Base-by-base conservation (phyloP, 441 rosid species). In the Populus trichocarpa region DNA sequence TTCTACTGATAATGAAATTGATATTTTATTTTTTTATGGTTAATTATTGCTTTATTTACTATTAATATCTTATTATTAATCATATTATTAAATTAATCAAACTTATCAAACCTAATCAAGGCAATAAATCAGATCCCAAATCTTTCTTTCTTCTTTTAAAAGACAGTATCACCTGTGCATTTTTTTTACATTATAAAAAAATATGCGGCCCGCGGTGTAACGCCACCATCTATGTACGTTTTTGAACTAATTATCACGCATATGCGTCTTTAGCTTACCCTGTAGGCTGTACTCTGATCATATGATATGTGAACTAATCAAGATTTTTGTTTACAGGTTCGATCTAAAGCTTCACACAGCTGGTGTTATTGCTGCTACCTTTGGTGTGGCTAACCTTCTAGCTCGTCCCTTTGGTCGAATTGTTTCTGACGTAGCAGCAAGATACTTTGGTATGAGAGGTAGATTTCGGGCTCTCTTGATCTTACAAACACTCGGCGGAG, bases 321-420 rank as follows among this genome's bases (percentile, higher is more conserved):
- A 7, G 50, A 26, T 20, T 46, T 12, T 28, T 26, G 22, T 11
- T 42, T 30, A 33, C 84, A 90, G 96, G 81, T 93, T 93, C 35
- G 75, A 93, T 79, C 89, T 91, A 14, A 88, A 91, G 75, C 93
- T 93, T 16, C 96, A 84, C 68, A 84, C 90, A 0, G 98, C 93
- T 0, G 93, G 98, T 73, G 76, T 86, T 6, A 89, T 92, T 16
- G 95, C 94, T 0, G 95, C 98, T 16, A 77, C 90, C 18, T 90
- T 93, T 67, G 97, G 97, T 8, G 89, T 90, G 97, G 95, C 94
- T 12, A 90, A 90, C 77, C 5, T 93, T 16, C 38, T 88, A 5
- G 92, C 98, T 2, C 92, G 97, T 20, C 95, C 98, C 11, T 86
- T 90, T 0, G 97, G 98, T 1, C 95, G 94, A 1, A 88, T 69